Percentiles rank a stretch among this genome's conserved stretches.
Conservation (phyloP, 2,329 filamentous ascomycete genomes). For the Huntiella decipiens region DNA sequence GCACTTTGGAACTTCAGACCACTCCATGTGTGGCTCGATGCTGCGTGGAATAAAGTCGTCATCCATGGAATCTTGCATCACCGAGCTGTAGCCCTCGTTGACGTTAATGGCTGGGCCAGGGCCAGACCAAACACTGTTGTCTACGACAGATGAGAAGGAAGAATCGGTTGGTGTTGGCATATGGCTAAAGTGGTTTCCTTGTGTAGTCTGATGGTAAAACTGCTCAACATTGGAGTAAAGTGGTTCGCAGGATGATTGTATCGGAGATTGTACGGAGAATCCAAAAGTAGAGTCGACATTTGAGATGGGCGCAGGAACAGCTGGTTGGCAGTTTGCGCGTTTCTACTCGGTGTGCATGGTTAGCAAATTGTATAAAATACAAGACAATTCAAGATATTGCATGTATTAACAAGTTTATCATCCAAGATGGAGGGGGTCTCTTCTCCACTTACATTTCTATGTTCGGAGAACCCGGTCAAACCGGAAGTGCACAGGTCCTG, state of each 20-base stretch:
- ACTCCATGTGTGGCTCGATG: slow-evolving; percentile 26
- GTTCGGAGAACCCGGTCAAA: slow-evolving; percentile 8
- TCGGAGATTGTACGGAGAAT: slow-evolving; percentile 14
- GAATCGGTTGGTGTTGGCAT: slow-evolving; percentile 42
- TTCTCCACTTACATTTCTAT: slow-evolving; percentile 9
- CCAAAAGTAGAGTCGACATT: background rate
- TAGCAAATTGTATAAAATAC: too few species aligned
- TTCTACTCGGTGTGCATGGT: slow-evolving; percentile 3
- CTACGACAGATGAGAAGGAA: slow-evolving; percentile 35
- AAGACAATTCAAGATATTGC: background rate
- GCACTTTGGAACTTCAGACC: slow-evolving; percentile 24
- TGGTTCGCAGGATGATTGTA: slow-evolving; percentile 29
- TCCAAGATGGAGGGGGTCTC: background rate
- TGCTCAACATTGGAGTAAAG: slow-evolving; percentile 13
- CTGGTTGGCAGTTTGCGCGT: slow-evolving; percentile 9
- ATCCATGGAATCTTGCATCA: background rate
- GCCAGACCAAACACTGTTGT: slow-evolving; percentile 20
- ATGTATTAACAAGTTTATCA: background rate
- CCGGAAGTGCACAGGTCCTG: background rate
- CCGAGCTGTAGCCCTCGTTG: background rate
- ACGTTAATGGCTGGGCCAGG: slow-evolving; percentile 18
- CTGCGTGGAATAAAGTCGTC: slow-evolving; percentile 30
- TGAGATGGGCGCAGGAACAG: background rate
- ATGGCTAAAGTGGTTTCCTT: slow-evolving; percentile 21
- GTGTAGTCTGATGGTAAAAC: slow-evolving; percentile 2